Evolutionary conservation across 179 eudicot genomes (phyloP).

Genomic region (Drosera spatulata): DNA sequence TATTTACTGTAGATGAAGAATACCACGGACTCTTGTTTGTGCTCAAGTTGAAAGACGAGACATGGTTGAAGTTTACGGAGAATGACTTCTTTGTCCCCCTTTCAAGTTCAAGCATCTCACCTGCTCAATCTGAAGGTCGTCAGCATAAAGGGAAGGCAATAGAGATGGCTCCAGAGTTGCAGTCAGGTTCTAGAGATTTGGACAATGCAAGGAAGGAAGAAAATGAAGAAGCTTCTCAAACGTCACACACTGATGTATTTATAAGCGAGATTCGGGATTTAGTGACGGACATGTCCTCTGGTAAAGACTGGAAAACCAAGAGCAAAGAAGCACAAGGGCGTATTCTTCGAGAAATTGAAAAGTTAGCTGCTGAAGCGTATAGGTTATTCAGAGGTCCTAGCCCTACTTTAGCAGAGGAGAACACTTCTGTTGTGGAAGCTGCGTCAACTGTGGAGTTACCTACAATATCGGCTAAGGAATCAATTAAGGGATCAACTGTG

Average conservation of each 20-base stretch:
- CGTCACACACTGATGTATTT: constrained; percentile 49
- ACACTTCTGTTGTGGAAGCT: constrained; percentile 23
- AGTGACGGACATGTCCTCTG: constrained; percentile 63
- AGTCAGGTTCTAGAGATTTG: constrained; percentile 9
- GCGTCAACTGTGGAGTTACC: constrained; percentile 7
- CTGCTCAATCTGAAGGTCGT: constrained; percentile 10
- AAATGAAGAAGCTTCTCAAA: constrained; percentile 31
- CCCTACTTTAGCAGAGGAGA: constrained; percentile 35
- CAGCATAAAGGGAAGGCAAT: constrained; percentile 14
- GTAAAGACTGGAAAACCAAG: constrained; percentile 47
- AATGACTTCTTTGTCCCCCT: constrained; percentile 72
- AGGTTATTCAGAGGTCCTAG: constrained; percentile 64
- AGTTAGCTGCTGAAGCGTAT: constrained; percentile 98
- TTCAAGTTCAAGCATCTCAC: constrained; percentile 19
- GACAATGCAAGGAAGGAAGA: constrained; percentile 13
- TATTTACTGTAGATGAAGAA: constrained; percentile 46
- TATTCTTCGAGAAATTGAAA: constrained; percentile 88
- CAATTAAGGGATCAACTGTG: constrained; percentile 10
- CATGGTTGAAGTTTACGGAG: constrained; percentile 76
- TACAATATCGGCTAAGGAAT: not conserved
- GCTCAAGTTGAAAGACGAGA: constrained; percentile 54
- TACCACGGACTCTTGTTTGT: constrained; percentile 61
- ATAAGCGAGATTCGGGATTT: constrained; percentile 61
- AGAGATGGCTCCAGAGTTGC: constrained; percentile 5
- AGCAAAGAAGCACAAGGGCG: constrained; percentile 64